phyloP scores from a whole-genome alignment of 1,284 basidiomycete species.

The Ustilago trichophora region DNA sequence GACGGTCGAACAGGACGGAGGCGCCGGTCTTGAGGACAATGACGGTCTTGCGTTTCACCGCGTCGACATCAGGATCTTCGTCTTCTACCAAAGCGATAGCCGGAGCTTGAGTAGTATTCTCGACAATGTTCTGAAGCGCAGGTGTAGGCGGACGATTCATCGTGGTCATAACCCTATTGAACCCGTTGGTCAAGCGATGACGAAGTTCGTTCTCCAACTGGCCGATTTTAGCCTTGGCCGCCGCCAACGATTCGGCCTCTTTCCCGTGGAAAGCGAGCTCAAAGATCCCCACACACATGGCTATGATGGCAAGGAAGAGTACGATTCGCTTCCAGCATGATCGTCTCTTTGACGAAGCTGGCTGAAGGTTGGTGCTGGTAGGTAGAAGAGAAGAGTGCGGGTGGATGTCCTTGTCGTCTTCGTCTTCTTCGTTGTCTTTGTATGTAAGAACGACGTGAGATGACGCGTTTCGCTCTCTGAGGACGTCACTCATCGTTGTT shows the following conservation, averaged over 20 bases:
- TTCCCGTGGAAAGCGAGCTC: constrained; percentile 21
- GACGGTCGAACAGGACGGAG: constrained; percentile 26
- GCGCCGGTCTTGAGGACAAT: constrained; percentile 36
- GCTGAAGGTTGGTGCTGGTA: not conserved
- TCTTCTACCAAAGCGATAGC: too few species aligned
- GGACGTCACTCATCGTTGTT: constrained; percentile 8
- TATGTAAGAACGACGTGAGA: constrained; percentile 22
- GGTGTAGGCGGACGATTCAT: not conserved
- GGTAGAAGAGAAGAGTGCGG: constrained; percentile 11
- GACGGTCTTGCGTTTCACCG: constrained; percentile 12
- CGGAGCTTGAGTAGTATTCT: not conserved
- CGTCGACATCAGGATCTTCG: constrained; percentile 1
- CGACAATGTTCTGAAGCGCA: not conserved
- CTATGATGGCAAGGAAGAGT: constrained; percentile 2
- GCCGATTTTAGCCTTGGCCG: constrained; percentile 5
- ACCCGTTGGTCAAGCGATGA: constrained; percentile 1
- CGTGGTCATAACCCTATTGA: constrained; percentile 4
- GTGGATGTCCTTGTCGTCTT: not conserved
- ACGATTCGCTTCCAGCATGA: constrained; percentile 5
- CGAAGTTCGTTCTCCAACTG: constrained; percentile 11
- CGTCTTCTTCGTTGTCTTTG: constrained; percentile 20
- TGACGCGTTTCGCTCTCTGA: not conserved
- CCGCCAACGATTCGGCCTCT: constrained; percentile 22
- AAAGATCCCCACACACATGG: constrained; percentile 16
- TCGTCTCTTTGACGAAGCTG: not conserved